Conservation (phyloP, 2,329 filamentous ascomycete genomes). For the Scortechinia acanthostroma region DNA sequence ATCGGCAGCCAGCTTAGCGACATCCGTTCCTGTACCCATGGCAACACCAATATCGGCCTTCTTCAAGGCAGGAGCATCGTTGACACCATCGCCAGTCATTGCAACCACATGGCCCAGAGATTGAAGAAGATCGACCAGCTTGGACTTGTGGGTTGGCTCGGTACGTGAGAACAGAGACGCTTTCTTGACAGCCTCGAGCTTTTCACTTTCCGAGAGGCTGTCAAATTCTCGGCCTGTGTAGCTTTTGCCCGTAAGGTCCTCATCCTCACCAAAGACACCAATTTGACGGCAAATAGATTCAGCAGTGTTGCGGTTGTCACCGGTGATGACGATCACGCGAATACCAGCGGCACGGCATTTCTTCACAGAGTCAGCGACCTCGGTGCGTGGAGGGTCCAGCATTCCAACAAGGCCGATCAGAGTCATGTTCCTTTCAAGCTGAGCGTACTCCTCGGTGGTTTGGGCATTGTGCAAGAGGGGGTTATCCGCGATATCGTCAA, state of each 20-base stretch:
- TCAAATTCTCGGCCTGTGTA: constrained; percentile 95
- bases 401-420: constrained; percentile 89
- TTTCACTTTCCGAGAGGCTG: constrained; percentile 68
- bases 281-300: constrained; percentile 97
- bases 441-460: constrained; percentile 74
- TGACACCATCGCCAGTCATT: constrained; percentile 98
- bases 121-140: constrained; percentile 91
- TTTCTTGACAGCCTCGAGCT: constrained; percentile 75
- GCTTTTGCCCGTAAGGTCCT: constrained; percentile 85
- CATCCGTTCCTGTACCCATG: constrained; percentile 96
- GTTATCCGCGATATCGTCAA: constrained; percentile 61
- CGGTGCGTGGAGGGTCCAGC: constrained; percentile 90
- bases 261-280: constrained; percentile 76
- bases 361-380: constrained; percentile 77
- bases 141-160: constrained; percentile 94
- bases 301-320: constrained; percentile 94
- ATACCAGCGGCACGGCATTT: constrained; percentile 92
- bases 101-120: constrained; percentile 89
- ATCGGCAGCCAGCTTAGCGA: constrained; percentile 90
- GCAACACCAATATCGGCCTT: constrained; percentile 98
- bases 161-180: constrained; percentile 93
- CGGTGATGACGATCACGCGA: constrained; percentile 93
- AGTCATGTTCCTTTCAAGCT: constrained; percentile 90
- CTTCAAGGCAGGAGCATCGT: constrained; percentile 94
- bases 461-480: constrained; percentile 69